Conservation (phyloP, 441 rosid species). For the Erodium trifolium region DNA sequence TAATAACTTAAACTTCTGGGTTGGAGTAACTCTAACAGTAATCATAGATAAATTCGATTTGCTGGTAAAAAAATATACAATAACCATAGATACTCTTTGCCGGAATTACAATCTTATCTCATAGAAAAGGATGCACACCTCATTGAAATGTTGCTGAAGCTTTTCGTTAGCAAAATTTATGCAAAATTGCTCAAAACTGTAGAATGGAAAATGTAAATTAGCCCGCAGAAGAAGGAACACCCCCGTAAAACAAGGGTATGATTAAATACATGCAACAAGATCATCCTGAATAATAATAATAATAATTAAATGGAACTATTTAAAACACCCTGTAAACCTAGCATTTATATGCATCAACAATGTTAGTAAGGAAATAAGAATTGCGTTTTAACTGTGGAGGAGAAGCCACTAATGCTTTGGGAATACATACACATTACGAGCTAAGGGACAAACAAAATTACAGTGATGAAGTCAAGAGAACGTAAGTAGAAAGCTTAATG, state of each 20-base stretch:
- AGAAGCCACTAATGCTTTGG: background rate
- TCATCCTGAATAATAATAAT: background rate
- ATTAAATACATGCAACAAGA: background rate
- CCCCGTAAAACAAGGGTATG: background rate
- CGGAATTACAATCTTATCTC: conserved; percentile 15
- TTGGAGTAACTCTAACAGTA: too few relatives aligned
- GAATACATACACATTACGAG: background rate
- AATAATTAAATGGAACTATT: background rate
- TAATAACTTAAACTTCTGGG: too few relatives aligned
- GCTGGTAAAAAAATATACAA: too few relatives aligned
- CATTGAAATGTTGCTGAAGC: conserved; percentile 77
- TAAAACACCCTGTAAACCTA: conserved; percentile 2
- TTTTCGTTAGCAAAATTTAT: conserved; percentile 80
- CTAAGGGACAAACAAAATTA: background rate
- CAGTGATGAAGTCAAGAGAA: conserved; percentile 23
- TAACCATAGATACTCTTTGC: conserved; percentile 8
- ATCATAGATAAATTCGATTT: too few relatives aligned
- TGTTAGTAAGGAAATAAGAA: background rate
- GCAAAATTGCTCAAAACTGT: conserved; percentile 82
- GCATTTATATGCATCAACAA: background rate
- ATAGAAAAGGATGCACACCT: conserved; percentile 33
- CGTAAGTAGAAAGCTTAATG: background rate
- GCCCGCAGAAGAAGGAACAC: conserved; percentile 3
- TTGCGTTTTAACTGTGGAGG: background rate
- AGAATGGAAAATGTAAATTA: conserved; percentile 6